These are phyloP conservation scores for Murraya paniculata DNA, from an alignment of 345 rosid species.

Conservation along the genomic window DNA sequence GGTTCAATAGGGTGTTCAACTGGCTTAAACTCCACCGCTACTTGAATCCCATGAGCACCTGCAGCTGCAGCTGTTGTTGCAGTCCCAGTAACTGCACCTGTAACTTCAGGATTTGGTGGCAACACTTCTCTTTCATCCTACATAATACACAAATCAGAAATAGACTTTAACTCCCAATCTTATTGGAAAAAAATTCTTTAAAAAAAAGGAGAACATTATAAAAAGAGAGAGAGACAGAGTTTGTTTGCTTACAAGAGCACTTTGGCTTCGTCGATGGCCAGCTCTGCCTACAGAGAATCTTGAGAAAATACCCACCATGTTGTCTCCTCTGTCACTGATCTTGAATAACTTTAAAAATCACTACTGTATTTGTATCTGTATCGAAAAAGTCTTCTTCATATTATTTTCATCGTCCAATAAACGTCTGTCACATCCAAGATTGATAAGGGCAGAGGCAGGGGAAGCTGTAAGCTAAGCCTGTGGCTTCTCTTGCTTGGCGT, in stretches of 20 bases:
- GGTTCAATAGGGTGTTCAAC: conserved; percentile 94
- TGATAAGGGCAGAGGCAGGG: background rate
- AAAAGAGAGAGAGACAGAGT: background rate
- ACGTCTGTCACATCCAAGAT: background rate
- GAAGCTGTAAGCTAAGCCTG: background rate
- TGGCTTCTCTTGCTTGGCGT: conserved; percentile 24
- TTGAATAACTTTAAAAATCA: conserved; percentile 1
- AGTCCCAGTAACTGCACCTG: conserved; percentile 32
- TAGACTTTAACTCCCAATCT: background rate
- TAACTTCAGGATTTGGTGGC: conserved; percentile 52
- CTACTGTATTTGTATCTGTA: background rate
- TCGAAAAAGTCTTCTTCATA: background rate
- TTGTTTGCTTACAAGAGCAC: conserved; percentile 63
- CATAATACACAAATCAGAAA: conserved; percentile 12
- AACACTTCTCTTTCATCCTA: conserved; percentile 70
- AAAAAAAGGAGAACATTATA: background rate
- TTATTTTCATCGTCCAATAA: background rate
- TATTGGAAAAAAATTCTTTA: background rate
- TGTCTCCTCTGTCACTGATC: conserved; percentile 2
- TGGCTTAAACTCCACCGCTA: conserved; percentile 85
- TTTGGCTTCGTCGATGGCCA: conserved; percentile 81
- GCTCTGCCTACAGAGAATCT: conserved; percentile 69
- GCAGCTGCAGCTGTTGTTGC: conserved; percentile 27
- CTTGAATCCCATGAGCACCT: conserved; percentile 81
- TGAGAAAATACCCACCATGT: conserved; percentile 92